A percentile compares a stretch with the other conserved stretches of the same genome.
Conservation (phyloP, 768 basidiomycete species). For the Tricholoma saponaceum region DNA sequence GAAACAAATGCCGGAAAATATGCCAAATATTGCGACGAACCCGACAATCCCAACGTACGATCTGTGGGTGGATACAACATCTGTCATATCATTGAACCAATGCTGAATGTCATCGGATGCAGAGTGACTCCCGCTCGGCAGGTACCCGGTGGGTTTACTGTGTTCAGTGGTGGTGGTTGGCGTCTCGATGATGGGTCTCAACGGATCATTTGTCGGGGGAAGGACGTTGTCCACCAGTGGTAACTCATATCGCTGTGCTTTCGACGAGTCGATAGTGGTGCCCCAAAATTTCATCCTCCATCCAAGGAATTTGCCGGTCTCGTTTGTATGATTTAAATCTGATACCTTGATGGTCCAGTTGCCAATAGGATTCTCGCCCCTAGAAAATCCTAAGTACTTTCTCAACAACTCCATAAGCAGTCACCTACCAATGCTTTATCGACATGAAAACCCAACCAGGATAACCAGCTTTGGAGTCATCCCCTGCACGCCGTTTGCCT, state of each 20-base stretch:
- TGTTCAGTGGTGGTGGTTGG: conserved; percentile 53
- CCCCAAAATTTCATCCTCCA: conserved; percentile 97
- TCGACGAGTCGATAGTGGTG: conserved; percentile 66
- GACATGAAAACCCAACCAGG: conserved; percentile 96
- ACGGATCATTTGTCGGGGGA: conserved; percentile 36
- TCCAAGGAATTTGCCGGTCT: conserved; percentile 70
- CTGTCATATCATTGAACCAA: conserved; percentile 73
- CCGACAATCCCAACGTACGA: conserved; percentile 84
- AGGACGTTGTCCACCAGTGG: conserved; percentile 48
- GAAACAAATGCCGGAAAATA: conserved; percentile 68
- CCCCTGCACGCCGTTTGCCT: conserved; percentile 64
- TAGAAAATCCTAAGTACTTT: conserved; percentile 26
- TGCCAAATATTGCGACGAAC: conserved; percentile 68
- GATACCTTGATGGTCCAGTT: conserved; percentile 86
- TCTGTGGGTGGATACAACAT: conserved; percentile 64
- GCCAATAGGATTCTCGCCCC: conserved; percentile 93
- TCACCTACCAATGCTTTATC: conserved; percentile 90
- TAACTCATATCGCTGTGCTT: conserved; percentile 58
- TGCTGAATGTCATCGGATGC: conserved; percentile 46
- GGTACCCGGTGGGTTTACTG: conserved; percentile 78
- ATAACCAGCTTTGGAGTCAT: conserved; percentile 65
- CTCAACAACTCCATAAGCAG: not conserved
- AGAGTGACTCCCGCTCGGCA: conserved; percentile 66
- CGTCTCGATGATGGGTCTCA: conserved; percentile 28
- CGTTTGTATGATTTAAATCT: conserved; percentile 57